Evolutionary conservation across 331 rosid species (phyloP).

Genomic region (Acacia concinna): DNA sequence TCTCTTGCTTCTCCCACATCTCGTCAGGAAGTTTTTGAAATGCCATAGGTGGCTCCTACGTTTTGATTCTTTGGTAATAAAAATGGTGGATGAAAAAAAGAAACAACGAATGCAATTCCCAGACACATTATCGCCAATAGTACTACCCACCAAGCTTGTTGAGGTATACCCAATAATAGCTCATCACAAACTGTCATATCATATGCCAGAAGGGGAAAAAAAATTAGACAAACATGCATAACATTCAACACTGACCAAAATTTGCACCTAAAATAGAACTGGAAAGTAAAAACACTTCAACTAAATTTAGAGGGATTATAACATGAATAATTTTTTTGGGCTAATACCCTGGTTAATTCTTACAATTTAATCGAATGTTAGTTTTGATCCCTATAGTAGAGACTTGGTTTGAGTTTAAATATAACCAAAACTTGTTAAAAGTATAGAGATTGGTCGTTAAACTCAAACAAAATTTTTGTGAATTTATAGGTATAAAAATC

Average conservation of each 20-base stretch:
- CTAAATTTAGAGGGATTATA: neutral
- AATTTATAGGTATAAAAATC: no score
- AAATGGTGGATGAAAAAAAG: constrained; percentile 56
- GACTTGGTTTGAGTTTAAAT: no score
- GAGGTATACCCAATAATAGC: constrained; percentile 72
- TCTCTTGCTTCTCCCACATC: constrained; percentile 8
- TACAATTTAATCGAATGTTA: no score
- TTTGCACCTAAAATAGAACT: neutral
- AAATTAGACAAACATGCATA: constrained; percentile 1
- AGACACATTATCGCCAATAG: constrained; percentile 62
- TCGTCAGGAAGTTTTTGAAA: constrained; percentile 54
- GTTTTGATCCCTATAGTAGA: no score
- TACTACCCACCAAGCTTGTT: constrained; percentile 79
- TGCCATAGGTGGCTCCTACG: constrained; percentile 23
- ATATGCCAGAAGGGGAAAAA: neutral
- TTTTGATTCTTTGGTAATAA: constrained; percentile 46
- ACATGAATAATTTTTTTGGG: no score
- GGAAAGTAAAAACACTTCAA: constrained; percentile 1
- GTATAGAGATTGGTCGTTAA: no score
- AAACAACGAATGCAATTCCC: constrained; percentile 56
- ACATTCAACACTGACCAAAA: neutral
- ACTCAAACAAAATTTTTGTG: no score
- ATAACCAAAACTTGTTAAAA: no score
- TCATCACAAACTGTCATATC: constrained; percentile 66
- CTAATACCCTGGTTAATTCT: no score